Evolutionary conservation across 192 early-diverging fungal species (phyloP).

Genomic region (Entomortierella chlamydospora): DNA sequence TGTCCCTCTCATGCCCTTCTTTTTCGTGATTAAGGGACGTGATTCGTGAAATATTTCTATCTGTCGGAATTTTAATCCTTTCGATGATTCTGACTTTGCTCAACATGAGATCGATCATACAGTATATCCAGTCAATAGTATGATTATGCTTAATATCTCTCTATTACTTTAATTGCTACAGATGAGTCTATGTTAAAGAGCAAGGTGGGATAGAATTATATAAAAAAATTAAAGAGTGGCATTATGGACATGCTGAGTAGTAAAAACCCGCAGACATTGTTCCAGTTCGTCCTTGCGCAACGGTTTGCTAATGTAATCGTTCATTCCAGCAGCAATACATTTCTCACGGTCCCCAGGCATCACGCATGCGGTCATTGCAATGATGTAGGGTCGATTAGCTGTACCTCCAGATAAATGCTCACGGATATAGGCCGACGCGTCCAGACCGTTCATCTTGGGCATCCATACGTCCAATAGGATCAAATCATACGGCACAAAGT

Average conservation of each 20-base stretch:
- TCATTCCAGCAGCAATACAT: slow-evolving; percentile 62
- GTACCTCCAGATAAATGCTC: slow-evolving; percentile 21
- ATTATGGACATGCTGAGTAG: background rate
- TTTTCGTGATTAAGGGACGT: too few species aligned
- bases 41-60: too few species aligned
- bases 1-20: too few species aligned
- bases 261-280: slow-evolving; percentile 30
- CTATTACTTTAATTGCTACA: too few species aligned
- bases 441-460: slow-evolving; percentile 58
- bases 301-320: slow-evolving; percentile 58
- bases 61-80: too few species aligned
- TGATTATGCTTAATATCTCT: too few species aligned
- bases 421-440: slow-evolving; percentile 47
- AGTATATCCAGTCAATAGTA: too few species aligned
- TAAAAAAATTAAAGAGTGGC: background rate
- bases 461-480: slow-evolving; percentile 58
- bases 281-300: slow-evolving; percentile 48
- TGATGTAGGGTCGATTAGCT: slow-evolving; percentile 27
- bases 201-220: too few species aligned
- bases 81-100: too few species aligned
- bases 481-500: slow-evolving; percentile 44
- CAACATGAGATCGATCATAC: too few species aligned
- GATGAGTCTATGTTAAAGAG: too few species aligned
- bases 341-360: slow-evolving; percentile 53
- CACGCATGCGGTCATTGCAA: slow-evolving; percentile 52